Conservation (phyloP, 2,329 filamentous ascomycete genomes). For the Ophiostoma ips region DNA sequence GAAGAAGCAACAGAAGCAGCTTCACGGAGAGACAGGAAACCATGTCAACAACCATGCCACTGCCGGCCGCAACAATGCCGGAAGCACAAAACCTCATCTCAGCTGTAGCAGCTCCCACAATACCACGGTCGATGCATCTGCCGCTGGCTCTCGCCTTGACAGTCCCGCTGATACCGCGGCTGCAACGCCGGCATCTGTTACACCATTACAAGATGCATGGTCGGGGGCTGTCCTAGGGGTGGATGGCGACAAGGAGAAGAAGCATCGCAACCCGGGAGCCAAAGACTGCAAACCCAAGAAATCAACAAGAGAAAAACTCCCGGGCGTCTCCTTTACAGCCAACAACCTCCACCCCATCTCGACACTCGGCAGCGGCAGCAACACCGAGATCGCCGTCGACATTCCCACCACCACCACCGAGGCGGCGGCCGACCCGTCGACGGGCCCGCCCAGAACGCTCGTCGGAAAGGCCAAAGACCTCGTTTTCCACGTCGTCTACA, state of each 20-base stretch:
- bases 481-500: slow-evolving; percentile 26
- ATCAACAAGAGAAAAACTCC: background rate
- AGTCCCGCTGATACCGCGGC: slow-evolving; percentile 6
- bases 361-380: background rate
- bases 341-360: background rate
- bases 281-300: background rate
- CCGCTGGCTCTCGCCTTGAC: background rate
- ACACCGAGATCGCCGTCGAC: background rate
- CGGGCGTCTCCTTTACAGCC: background rate
- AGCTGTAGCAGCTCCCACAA: slow-evolving; percentile 5
- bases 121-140: slow-evolving; percentile 2
- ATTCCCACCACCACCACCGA: background rate
- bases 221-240: slow-evolving; percentile 40
- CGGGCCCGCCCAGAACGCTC: background rate
- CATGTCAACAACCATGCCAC: background rate
- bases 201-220: slow-evolving; percentile 37
- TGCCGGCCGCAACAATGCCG: background rate
- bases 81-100: background rate
- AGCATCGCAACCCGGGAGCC: slow-evolving; percentile 14
- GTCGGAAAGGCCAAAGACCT: slow-evolving; percentile 12
- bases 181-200: slow-evolving; percentile 21
- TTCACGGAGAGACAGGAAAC: background rate
- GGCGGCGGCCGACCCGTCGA: background rate
- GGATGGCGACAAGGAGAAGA: slow-evolving; percentile 16
- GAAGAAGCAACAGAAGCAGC: background rate